Conservation (phyloP, 2,329 filamentous ascomycete genomes). For the Pyrenophora seminiperda region DNA sequence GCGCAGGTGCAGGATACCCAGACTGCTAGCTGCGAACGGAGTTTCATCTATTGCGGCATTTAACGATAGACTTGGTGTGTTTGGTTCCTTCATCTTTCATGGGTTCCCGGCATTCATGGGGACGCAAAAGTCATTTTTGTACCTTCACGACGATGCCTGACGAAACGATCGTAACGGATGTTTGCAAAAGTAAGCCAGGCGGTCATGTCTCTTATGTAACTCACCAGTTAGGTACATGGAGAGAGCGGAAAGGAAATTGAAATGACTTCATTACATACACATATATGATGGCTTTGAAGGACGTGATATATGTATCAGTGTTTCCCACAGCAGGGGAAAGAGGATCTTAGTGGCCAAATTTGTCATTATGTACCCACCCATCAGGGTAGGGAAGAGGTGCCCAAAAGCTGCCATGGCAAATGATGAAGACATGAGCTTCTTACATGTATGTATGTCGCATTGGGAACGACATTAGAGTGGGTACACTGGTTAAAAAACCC, state of each 20-base stretch:
- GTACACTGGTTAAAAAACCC: too few relatives aligned
- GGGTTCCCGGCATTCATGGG: slow-evolving; percentile 33
- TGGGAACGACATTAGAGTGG: too few relatives aligned
- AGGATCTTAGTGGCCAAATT: too few relatives aligned
- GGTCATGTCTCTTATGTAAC: slow-evolving; percentile 28
- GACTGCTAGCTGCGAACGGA: slow-evolving; percentile 38
- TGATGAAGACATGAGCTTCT: too few relatives aligned
- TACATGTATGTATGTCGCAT: too few relatives aligned
- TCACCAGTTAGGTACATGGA: slow-evolving; percentile 20
- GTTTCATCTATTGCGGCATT: slow-evolving; percentile 40
- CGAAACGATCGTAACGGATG: slow-evolving; percentile 33
- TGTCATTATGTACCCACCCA: too few relatives aligned
- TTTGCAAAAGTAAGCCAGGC: slow-evolving; percentile 30
- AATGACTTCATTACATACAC: slow-evolving; percentile 12
- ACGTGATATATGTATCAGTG: too few relatives aligned
- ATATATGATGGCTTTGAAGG: too few relatives aligned
- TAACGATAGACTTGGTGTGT: slow-evolving; percentile 45
- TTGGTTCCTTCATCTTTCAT: slow-evolving; percentile 37
- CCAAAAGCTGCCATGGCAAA: too few relatives aligned
- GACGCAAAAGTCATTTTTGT: slow-evolving; percentile 35
- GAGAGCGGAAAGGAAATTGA: slow-evolving; percentile 27
- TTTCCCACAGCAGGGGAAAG: too few relatives aligned
- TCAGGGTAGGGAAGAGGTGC: too few relatives aligned
- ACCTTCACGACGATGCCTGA: slow-evolving; percentile 39
- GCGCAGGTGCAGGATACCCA: slow-evolving; percentile 39